These are phyloP conservation scores for Trichoderma atroviride DNA, from an alignment of 2,329 filamentous ascomycete species.

Conservation along the genomic window DNA sequence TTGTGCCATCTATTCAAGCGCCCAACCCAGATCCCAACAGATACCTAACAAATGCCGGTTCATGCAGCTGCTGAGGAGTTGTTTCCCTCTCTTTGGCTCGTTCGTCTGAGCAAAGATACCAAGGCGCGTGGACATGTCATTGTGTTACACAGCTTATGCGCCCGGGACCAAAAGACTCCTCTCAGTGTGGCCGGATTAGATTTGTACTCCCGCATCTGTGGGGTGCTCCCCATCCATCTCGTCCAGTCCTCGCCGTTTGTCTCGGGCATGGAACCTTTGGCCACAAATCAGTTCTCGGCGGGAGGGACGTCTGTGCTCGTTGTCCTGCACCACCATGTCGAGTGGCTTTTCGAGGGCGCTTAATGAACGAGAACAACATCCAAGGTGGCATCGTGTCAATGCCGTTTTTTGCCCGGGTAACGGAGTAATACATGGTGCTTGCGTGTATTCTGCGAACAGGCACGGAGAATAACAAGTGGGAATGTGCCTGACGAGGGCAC, in stretches of 20 bases:
- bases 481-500: background rate
- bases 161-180: background rate
- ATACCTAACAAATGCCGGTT: background rate
- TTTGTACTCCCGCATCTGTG: constrained; percentile 4
- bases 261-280: background rate
- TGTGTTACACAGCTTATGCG: constrained; percentile 21
- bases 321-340: background rate
- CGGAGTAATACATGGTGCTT: background rate
- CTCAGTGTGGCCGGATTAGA: constrained; percentile 8
- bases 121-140: background rate
- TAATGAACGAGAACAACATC: background rate
- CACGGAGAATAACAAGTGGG: background rate
- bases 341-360: background rate
- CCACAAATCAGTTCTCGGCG: background rate
- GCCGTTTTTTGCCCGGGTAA: background rate
- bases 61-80: background rate
- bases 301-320: background rate
- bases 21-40: background rate
- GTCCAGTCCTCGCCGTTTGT: background rate
- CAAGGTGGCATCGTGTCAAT: background rate
- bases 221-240: background rate
- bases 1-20: background rate
- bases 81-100: background rate
- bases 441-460: background rate
- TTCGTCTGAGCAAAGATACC: background rate